A percentile compares a stretch with the other conserved stretches of the same genome.
Conservation (phyloP, 2,329 filamentous ascomycete genomes). For the Stachybotrys chlorohalonatus region DNA sequence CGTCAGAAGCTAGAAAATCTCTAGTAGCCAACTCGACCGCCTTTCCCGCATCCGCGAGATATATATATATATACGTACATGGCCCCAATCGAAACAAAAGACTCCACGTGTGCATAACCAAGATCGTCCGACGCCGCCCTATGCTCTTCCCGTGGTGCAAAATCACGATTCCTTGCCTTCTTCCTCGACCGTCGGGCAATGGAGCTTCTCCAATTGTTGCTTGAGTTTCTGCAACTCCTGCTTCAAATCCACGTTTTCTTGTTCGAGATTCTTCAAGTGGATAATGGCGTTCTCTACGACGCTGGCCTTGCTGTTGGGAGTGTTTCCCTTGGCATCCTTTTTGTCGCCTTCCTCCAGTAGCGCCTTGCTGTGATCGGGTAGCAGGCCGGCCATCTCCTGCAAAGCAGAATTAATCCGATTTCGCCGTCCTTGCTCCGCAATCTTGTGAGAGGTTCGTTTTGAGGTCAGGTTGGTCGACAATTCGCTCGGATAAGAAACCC, state of each 20-base stretch:
- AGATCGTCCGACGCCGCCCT: background rate
- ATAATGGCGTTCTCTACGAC: constrained; percentile 97
- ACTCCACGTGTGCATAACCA: no score
- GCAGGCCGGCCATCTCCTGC: constrained; percentile 77
- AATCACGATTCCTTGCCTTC: background rate
- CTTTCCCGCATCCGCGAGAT: no score
- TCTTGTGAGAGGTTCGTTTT: constrained; percentile 95
- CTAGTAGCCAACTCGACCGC: no score
- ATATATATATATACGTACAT: no score
- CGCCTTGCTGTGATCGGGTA: constrained; percentile 51
- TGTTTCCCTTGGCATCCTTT: constrained; percentile 38
- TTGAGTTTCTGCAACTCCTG: constrained; percentile 39
- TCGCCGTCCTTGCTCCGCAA: constrained; percentile 89
- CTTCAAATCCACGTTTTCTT: constrained; percentile 61
- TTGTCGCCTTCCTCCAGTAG: constrained; percentile 35
- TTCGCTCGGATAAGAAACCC: constrained; percentile 82
- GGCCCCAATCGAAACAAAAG: no score
- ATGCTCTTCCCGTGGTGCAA: background rate
- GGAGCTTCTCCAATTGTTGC: constrained; percentile 18
- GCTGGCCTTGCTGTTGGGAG: constrained; percentile 83
- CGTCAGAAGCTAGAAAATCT: no score
- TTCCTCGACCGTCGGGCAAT: constrained; percentile 1
- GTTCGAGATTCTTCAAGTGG: constrained; percentile 80
- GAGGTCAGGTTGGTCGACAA: constrained; percentile 90
- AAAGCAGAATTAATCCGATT: constrained; percentile 94